phyloP scores from a whole-genome alignment of 306 rosid genomes.

The Carpinus viminea region DNA sequence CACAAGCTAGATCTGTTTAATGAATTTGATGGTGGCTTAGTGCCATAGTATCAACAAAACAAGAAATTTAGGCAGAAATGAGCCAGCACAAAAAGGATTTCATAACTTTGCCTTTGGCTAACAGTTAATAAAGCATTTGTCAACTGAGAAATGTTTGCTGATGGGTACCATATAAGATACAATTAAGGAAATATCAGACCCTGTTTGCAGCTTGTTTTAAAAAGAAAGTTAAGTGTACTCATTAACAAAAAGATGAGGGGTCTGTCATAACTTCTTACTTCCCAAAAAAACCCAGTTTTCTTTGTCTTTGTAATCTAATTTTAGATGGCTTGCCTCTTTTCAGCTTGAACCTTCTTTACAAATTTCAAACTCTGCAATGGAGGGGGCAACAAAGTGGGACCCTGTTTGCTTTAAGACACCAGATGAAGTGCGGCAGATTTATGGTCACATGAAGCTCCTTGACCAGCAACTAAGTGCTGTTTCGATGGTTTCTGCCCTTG shows the following conservation, averaged over 20 bases:
- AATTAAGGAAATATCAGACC: neutral
- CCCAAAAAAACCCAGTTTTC: neutral
- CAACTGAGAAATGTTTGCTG: neutral
- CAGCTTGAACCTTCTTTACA: slow-evolving; percentile 60
- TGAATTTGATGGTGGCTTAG: neutral
- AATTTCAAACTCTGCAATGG: slow-evolving; percentile 70
- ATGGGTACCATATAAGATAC: neutral
- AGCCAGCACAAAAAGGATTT: neutral
- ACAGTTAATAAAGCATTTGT: neutral
- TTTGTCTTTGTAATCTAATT: neutral
- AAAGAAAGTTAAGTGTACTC: neutral
- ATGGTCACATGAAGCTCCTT: slow-evolving; percentile 59
- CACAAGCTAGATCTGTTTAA: neutral
- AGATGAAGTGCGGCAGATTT: slow-evolving; percentile 58
- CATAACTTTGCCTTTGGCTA: neutral
- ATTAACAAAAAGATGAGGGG: neutral
- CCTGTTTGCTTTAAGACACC: slow-evolving; percentile 62
- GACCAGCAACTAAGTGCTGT: slow-evolving; percentile 68
- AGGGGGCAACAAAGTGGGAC: slow-evolving; percentile 93
- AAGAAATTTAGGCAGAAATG: neutral
- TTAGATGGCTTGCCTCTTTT: neutral
- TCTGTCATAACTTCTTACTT: neutral
- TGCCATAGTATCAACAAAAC: neutral
- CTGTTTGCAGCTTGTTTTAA: neutral
- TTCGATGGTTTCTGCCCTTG: slow-evolving; percentile 71